These are phyloP conservation scores for Podospora bellae-mahoneyi DNA, from an alignment of 495 filamentous ascomycete genomes.

Conservation along the genomic window DNA sequence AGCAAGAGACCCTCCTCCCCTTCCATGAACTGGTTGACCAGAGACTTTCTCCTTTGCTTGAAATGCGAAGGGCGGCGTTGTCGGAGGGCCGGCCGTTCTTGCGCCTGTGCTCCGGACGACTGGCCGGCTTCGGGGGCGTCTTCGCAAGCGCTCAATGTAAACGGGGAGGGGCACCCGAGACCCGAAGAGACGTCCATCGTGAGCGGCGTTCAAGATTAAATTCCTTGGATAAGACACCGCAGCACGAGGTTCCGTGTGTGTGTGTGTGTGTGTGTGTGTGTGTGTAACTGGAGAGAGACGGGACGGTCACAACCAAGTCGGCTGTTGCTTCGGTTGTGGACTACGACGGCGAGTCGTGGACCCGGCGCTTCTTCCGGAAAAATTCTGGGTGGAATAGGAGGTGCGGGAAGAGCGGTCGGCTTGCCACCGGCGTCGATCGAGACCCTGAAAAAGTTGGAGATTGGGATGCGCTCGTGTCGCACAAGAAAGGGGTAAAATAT, in stretches of 20 bases:
- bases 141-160: slow-evolving; percentile 37
- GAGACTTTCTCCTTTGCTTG: slow-evolving; percentile 54
- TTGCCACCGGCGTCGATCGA: neutral
- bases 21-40: slow-evolving; percentile 62
- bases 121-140: slow-evolving; percentile 28
- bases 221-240: neutral
- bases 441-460: slow-evolving; percentile 1
- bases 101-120: slow-evolving; percentile 35
- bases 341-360: slow-evolving; percentile 3
- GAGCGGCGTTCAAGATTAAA: slow-evolving; percentile 5
- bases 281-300: neutral
- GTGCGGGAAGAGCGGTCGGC: neutral
- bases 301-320: neutral
- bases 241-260: neutral
- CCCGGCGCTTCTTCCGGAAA: slow-evolving; percentile 1
- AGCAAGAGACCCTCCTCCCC: slow-evolving; percentile 64
- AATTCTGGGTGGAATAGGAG: slow-evolving; percentile 1
- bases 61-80: slow-evolving; percentile 66
- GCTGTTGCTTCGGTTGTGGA: neutral
- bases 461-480: slow-evolving; percentile 1
- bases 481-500: neutral
- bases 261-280: neutral
- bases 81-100: slow-evolving; percentile 28
- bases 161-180: slow-evolving; percentile 34
- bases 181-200: slow-evolving; percentile 32